Conservation (phyloP, 2,329 filamentous ascomycete species). For the Fusarium abutilonis region DNA sequence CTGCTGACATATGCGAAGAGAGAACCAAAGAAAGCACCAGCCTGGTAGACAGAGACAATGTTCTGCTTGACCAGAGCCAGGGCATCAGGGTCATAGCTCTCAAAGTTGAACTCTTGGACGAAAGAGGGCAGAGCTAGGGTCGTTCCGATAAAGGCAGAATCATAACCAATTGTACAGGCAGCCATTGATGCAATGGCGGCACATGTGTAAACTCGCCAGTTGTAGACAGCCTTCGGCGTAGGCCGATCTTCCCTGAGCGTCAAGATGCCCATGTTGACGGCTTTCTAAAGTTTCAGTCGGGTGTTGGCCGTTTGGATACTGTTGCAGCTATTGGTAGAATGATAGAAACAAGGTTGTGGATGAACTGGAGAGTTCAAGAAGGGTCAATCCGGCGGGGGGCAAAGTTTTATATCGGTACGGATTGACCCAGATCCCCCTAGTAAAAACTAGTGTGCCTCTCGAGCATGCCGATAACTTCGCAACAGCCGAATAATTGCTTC, state of each 20-base stretch:
- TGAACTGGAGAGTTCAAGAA: conserved; percentile 20
- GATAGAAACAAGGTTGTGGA: conserved; percentile 24
- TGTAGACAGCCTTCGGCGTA: conserved; percentile 67
- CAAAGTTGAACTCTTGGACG: conserved; percentile 72
- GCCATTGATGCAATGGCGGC: conserved; percentile 65
- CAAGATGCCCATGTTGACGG: conserved; percentile 57
- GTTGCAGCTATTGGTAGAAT: conserved; percentile 9
- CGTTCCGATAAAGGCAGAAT: conserved; percentile 82
- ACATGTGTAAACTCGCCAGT: conserved; percentile 67
- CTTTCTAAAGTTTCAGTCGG: neutral
- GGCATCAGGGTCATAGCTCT: conserved; percentile 55
- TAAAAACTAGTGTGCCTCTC: conserved; percentile 19
- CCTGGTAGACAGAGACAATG: conserved; percentile 84
- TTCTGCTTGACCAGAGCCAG: conserved; percentile 73
- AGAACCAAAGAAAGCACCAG: conserved; percentile 85
- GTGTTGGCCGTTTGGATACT: neutral
- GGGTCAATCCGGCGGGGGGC: conserved; percentile 26
- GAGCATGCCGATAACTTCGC: conserved; percentile 15
- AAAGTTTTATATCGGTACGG: conserved; percentile 38
- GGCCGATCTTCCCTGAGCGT: conserved; percentile 65
- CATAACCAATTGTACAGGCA: conserved; percentile 68
- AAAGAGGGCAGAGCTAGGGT: conserved; percentile 78
- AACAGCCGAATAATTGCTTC: conserved; percentile 16
- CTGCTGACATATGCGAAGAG: conserved; percentile 72
- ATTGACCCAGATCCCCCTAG: conserved; percentile 23